Base-by-base conservation (phyloP, 2,329 filamentous ascomycete species). In the Neonectria sp. region DNA sequence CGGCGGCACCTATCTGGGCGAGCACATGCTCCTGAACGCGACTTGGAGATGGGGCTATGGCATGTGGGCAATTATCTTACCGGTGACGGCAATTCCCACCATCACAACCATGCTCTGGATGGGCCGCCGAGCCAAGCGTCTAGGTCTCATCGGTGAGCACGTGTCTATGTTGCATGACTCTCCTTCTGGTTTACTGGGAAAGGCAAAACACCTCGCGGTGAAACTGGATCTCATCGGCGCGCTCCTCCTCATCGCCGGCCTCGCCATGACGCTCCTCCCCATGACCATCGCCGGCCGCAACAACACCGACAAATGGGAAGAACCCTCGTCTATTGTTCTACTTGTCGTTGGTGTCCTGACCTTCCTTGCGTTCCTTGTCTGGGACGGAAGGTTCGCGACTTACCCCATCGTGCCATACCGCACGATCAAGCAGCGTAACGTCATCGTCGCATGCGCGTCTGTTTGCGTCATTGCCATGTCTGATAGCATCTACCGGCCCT, bases 1-100 rank as follows among this genome's bases (percentile, higher is more conserved):
- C 27, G 70, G 37, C 0, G 70, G 70, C 53, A 72, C 70, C n/a
- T 71, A 72, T 5, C 49, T 72, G 0, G 70, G 70, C 2, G 70
- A 72, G 6, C 65, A 72, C 2, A 71, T 72, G 4, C 68, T 72
- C 0, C 35, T 68, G 0, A 27, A 56, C 1, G 71, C 70, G 0
- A 46, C 51, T 3, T 72, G 70, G 70, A 68, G 70, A 56, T 71
- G 70, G 70, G 70, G 70, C 0, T 72, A 71, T 0, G 70, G 70
- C 0, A 72, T 72, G 59, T 72, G 70, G 70, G 24, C 68, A 0
- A 72, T 72, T 1, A 40, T 72, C 0, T 21, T 72, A 0, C 70
- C 70, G 0, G 60, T 71, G 0, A 71, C 70, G 15, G 68, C 68
- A 1, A 60, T 72, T 3, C 70, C 70, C 0, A 72, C 70, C 0